A percentile compares a stretch with the other conserved stretches of the same genome.
phyloP scores from a whole-genome alignment of 2,329 filamentous ascomycete species.

The Verticillium tricorpus region DNA sequence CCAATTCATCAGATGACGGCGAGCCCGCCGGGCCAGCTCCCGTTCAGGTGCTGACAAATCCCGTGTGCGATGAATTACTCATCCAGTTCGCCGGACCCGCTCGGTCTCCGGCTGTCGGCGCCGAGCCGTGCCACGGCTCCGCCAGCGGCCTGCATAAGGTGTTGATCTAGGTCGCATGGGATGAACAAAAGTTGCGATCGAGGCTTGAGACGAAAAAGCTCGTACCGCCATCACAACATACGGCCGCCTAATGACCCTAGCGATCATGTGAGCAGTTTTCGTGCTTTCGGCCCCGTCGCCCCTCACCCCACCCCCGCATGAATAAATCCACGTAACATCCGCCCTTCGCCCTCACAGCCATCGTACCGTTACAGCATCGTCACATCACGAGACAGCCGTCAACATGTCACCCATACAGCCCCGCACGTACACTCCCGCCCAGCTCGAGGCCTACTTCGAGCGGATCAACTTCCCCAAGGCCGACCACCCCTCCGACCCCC shows the following conservation, averaged over 20 bases:
- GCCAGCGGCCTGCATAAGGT: background rate
- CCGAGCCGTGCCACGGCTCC: background rate
- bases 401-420: background rate
- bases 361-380: background rate
- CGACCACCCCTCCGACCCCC: slow-evolving; percentile 15
- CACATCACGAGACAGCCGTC: background rate
- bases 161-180: too few relatives aligned
- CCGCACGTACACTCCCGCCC: slow-evolving; percentile 17
- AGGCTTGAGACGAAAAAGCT: background rate
- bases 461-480: slow-evolving; percentile 21
- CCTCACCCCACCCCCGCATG: background rate
- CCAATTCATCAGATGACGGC: background rate
- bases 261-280: background rate
- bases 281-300: too few relatives aligned
- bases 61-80: background rate
- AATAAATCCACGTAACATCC: background rate
- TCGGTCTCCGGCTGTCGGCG: background rate
- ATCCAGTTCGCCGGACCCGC: background rate
- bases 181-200: background rate
- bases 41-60: too few relatives aligned
- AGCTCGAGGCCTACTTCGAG: slow-evolving; percentile 22
- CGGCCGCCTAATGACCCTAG: too few relatives aligned
- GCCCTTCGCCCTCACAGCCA: background rate
- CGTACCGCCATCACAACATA: too few relatives aligned
- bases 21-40: background rate